Evolutionary conservation across 345 rosid species (phyloP).

Genomic region (Raphanus raphanistrum): DNA sequence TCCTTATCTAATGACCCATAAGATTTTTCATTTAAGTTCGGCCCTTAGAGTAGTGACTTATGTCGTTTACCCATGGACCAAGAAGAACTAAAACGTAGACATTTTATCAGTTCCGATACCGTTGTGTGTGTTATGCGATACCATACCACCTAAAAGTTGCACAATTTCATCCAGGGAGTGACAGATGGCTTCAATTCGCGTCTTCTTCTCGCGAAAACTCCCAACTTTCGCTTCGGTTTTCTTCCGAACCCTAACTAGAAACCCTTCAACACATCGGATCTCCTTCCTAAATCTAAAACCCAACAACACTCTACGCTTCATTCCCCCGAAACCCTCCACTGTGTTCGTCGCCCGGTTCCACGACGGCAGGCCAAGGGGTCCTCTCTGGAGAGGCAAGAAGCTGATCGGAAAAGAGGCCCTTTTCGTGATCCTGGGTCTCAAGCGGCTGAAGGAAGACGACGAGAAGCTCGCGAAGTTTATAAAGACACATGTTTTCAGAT

Average conservation of each 20-base stretch:
- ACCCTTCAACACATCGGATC: constrained; percentile 19
- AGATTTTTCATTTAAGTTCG: too few relatives aligned
- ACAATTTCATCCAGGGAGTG: background rate
- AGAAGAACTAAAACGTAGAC: background rate
- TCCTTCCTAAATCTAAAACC: constrained; percentile 31
- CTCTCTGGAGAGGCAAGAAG: constrained; percentile 95
- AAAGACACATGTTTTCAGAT: constrained; percentile 71
- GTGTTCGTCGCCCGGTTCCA: constrained; percentile 57
- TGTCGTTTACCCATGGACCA: background rate
- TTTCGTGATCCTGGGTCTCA: constrained; percentile 69
- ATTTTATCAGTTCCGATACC: background rate
- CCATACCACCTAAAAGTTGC: background rate
- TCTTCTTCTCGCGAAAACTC: constrained; percentile 45
- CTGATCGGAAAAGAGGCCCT: constrained; percentile 85
- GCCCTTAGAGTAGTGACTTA: too few relatives aligned
- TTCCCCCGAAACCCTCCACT: constrained; percentile 20
- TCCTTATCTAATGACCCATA: too few relatives aligned
- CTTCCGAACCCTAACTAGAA: constrained; percentile 38
- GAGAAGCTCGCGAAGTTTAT: constrained; percentile 68
- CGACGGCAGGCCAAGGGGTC: constrained; percentile 94
- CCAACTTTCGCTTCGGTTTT: constrained; percentile 38
- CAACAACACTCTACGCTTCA: constrained; percentile 2
- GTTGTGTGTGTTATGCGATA: background rate
- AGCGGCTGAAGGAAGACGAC: constrained; percentile 76
- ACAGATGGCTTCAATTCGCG: constrained; percentile 47